Conservation (phyloP, 2,329 filamentous ascomycete species). For the Hypoxylon sp. region DNA sequence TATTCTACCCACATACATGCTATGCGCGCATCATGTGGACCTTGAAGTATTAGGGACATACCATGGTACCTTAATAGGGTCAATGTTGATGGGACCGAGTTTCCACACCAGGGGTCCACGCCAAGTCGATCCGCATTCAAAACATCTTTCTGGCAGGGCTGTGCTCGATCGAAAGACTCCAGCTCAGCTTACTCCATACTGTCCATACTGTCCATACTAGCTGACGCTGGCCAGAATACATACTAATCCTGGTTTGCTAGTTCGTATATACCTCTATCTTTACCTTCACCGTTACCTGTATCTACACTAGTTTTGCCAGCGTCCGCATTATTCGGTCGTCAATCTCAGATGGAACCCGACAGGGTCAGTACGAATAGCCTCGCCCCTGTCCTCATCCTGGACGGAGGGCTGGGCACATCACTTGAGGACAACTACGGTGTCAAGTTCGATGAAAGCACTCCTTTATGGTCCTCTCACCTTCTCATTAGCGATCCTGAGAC, state of each 20-base stretch:
- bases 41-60: no score
- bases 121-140: no score
- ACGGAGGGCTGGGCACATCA: constrained; percentile 77
- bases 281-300: neutral
- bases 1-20: no score
- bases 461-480: constrained; percentile 78
- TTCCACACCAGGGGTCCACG: no score
- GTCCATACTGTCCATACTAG: neutral
- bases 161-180: neutral
- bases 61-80: neutral
- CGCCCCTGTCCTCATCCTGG: constrained; percentile 66
- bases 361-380: constrained; percentile 14
- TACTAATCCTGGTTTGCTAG: neutral
- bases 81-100: no score
- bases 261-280: constrained; percentile 1
- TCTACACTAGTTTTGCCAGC: no score
- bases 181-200: neutral
- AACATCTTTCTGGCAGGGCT: neutral
- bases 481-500: constrained; percentile 68
- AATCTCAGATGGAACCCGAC: constrained; percentile 5
- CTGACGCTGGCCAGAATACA: neutral
- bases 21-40: no score
- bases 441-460: constrained; percentile 65
- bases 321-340: neutral
- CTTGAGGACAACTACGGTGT: constrained; percentile 71